Percentiles rank a stretch among this genome's conserved stretches.
These are phyloP conservation scores for Chlamydomonas sphaeroides DNA, from an alignment of 139 green algal genomes.

Conservation along the genomic window DNA sequence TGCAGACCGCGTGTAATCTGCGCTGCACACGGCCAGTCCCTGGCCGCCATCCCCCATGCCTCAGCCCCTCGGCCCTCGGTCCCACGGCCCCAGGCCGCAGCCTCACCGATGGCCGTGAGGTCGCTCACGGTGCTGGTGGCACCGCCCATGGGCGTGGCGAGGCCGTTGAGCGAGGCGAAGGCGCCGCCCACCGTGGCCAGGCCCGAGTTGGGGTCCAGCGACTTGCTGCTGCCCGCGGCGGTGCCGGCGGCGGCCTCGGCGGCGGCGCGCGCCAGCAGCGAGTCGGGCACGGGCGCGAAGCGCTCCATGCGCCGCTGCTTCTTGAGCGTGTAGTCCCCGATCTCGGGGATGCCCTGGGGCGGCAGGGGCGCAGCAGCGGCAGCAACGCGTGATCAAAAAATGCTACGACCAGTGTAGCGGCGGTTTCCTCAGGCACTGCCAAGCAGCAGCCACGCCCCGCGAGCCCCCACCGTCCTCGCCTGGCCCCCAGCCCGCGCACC, in stretches of 20 bases:
- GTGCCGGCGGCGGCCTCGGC: constrained; percentile 17
- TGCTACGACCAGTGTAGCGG: too few species aligned
- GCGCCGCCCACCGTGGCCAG: constrained; percentile 23
- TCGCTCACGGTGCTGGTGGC: constrained; percentile 69
- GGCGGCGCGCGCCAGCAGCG: constrained; percentile 19
- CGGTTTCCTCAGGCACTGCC: too few species aligned
- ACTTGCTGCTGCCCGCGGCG: constrained; percentile 33
- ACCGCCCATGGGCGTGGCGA: constrained; percentile 65
- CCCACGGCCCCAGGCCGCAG: background rate
- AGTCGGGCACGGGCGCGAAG: constrained; percentile 94
- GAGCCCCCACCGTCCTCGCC: too few species aligned
- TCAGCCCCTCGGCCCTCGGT: background rate
- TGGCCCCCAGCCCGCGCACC: background rate
- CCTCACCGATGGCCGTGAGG: constrained; percentile 91
- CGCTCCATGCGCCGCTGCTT: constrained; percentile 70
- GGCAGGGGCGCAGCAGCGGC: background rate
- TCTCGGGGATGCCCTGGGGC: constrained; percentile 92
- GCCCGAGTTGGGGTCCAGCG: constrained; percentile 44
- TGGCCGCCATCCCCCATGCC: too few species aligned
- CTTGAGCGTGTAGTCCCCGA: constrained; percentile 98
- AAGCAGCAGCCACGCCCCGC: too few species aligned
- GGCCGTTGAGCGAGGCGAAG: constrained; percentile 47
- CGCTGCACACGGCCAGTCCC: too few species aligned
- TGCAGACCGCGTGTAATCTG: too few species aligned
- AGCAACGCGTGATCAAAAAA: too few species aligned